Conservation (phyloP, 2,329 filamentous ascomycete species). For the Alternaria panax region DNA sequence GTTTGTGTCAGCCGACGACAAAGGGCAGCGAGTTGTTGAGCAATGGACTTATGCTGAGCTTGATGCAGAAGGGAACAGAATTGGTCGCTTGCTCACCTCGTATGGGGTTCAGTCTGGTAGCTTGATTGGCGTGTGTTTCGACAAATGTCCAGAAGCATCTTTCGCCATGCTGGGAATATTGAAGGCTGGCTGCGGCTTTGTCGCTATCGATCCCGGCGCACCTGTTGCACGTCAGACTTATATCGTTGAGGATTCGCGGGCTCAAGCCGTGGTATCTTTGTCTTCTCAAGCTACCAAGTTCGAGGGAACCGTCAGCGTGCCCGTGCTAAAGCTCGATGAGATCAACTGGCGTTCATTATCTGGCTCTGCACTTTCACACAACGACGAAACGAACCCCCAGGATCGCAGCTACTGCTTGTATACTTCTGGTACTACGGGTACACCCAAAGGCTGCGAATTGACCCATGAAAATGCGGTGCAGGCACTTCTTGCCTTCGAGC, state of each 20-base stretch:
- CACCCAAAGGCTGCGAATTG: constrained; percentile 85
- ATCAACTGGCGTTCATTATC: constrained; percentile 46
- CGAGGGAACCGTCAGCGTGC: constrained; percentile 37
- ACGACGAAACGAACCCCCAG: constrained; percentile 49
- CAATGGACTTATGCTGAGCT: constrained; percentile 80
- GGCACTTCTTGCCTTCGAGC: constrained; percentile 85
- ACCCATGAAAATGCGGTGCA: constrained; percentile 90
- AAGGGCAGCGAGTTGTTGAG: constrained; percentile 55
- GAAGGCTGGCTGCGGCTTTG: constrained; percentile 81
- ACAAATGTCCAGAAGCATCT: constrained; percentile 85
- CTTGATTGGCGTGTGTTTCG: constrained; percentile 79
- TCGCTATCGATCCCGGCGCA: constrained; percentile 79
- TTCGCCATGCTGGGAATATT: constrained; percentile 82
- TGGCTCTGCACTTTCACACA: constrained; percentile 39
- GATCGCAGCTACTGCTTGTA: constrained; percentile 84
- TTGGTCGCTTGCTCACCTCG: constrained; percentile 69
- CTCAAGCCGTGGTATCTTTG: constrained; percentile 69
- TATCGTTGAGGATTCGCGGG: constrained; percentile 76
- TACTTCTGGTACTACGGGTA: constrained; percentile 86
- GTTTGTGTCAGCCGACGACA: constrained; percentile 69
- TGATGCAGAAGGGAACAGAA: constrained; percentile 72
- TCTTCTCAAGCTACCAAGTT: constrained; percentile 54
- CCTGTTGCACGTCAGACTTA: constrained; percentile 77
- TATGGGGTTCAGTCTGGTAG: constrained; percentile 62
- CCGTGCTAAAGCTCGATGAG: constrained; percentile 58